Evolutionary conservation across 768 basidiomycete species (phyloP).

Genomic region (Suillus lakei): DNA sequence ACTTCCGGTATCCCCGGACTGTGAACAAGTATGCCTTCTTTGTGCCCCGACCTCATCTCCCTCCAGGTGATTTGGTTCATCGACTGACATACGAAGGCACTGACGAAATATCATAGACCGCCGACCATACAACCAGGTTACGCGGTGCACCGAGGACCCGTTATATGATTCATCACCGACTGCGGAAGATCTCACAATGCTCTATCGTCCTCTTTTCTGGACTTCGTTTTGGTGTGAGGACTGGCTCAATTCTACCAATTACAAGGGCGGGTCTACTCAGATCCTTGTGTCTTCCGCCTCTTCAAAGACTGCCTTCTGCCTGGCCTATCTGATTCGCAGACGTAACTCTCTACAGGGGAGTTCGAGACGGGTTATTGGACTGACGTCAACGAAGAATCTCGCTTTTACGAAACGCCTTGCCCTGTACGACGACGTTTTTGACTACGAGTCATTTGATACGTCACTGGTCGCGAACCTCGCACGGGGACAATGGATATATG

Average conservation of each 20-base stretch:
- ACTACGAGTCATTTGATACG: slow-evolving; percentile 53
- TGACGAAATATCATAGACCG: slow-evolving; percentile 49
- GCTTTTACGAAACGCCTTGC: slow-evolving; percentile 57
- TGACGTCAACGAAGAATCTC: slow-evolving; percentile 62
- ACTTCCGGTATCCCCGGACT: slow-evolving; percentile 54
- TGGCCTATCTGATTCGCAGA: slow-evolving; percentile 62
- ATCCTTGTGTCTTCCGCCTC: slow-evolving; percentile 73
- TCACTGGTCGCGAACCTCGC: slow-evolving; percentile 34
- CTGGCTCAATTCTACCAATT: slow-evolving; percentile 58
- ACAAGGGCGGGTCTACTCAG: slow-evolving; percentile 49
- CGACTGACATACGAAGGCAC: neutral
- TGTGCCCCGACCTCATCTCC: slow-evolving; percentile 65
- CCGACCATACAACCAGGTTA: slow-evolving; percentile 70
- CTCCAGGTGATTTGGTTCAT: slow-evolving; percentile 46
- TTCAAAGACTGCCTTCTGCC: slow-evolving; percentile 72
- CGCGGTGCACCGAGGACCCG: slow-evolving; percentile 59
- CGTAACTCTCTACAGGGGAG: slow-evolving; percentile 32
- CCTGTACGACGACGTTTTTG: slow-evolving; percentile 61
- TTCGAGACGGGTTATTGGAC: slow-evolving; percentile 52
- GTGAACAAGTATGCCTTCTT: slow-evolving; percentile 59
- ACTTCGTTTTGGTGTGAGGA: slow-evolving; percentile 79
- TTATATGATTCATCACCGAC: slow-evolving; percentile 52
- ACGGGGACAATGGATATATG: slow-evolving; percentile 54
- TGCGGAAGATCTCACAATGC: slow-evolving; percentile 69
- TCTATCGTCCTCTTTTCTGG: slow-evolving; percentile 77